These are phyloP conservation scores for Camelina neglecta DNA, from an alignment of 345 rosid genomes.

Conservation along the genomic window DNA sequence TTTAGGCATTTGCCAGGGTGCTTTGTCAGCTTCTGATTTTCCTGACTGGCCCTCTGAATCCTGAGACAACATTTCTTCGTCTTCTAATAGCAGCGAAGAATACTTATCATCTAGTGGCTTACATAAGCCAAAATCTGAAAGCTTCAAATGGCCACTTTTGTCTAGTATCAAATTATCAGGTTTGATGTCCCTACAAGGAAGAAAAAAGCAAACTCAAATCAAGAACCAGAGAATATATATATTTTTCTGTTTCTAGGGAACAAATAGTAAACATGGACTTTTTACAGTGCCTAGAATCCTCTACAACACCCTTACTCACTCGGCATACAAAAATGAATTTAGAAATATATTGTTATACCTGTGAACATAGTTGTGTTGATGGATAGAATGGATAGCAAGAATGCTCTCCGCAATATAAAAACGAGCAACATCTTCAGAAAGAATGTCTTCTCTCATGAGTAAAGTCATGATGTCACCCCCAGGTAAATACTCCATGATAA, in stretches of 20 bases:
- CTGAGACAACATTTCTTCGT: slow-evolving; percentile 62
- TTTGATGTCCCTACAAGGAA: slow-evolving; percentile 83
- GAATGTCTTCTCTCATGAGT: slow-evolving; percentile 96
- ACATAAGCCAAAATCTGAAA: slow-evolving; percentile 98
- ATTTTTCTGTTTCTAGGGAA: slow-evolving; percentile 1
- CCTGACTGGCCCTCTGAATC: slow-evolving; percentile 56
- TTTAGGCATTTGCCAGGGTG: slow-evolving; percentile 88
- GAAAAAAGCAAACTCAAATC: slow-evolving; percentile 26
- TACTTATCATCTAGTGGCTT: slow-evolving; percentile 95
- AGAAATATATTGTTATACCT: slow-evolving; percentile 52
- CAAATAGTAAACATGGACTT: background rate
- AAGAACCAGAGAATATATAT: slow-evolving; percentile 3
- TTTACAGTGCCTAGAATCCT: background rate
- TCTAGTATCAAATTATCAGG: slow-evolving; percentile 97
- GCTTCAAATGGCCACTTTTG: slow-evolving; percentile 95
- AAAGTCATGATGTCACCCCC: slow-evolving; percentile 99
- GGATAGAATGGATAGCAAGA: slow-evolving; percentile 87
- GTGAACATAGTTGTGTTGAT: slow-evolving; percentile 83
- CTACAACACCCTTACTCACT: slow-evolving; percentile 15
- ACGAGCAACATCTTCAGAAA: slow-evolving; percentile 88
- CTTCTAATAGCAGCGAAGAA: slow-evolving; percentile 79
- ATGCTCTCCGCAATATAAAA: slow-evolving; percentile 93
- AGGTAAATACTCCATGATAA: slow-evolving; percentile 97
- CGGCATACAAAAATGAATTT: background rate
- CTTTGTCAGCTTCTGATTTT: slow-evolving; percentile 53